Evolutionary conservation across 2,329 filamentous ascomycete species (phyloP).

Genomic region (Pseudocercospora pini-densiflorae): DNA sequence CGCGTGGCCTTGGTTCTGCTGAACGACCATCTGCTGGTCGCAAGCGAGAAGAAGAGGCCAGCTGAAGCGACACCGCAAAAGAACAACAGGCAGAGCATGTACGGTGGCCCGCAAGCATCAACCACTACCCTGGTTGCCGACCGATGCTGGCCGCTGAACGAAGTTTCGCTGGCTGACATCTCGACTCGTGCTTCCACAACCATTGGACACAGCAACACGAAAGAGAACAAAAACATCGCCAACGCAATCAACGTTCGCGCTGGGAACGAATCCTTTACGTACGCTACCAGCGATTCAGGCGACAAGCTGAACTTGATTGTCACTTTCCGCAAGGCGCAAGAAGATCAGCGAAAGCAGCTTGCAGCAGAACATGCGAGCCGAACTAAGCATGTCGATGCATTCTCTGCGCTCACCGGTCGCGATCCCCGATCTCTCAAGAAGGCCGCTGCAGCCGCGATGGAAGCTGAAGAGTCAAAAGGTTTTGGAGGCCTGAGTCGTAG

Average conservation of each 20-base stretch:
- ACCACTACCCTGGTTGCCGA: slow-evolving; percentile 81
- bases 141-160: slow-evolving; percentile 89
- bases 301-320: slow-evolving; percentile 83
- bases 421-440: slow-evolving; percentile 64
- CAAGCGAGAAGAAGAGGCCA: slow-evolving; percentile 86
- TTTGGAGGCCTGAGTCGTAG: slow-evolving; percentile 34
- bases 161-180: slow-evolving; percentile 92
- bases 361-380: slow-evolving; percentile 87
- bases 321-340: slow-evolving; percentile 89
- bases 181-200: slow-evolving; percentile 49
- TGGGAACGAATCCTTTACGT: slow-evolving; percentile 90
- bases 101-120: slow-evolving; percentile 48
- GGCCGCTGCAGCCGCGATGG: slow-evolving; percentile 44
- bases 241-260: slow-evolving; percentile 92
- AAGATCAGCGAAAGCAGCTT: slow-evolving; percentile 83
- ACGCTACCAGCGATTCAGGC: slow-evolving; percentile 73
- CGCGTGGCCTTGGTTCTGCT: slow-evolving; percentile 90
- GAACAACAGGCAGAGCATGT: slow-evolving; percentile 38
- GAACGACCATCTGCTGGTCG: slow-evolving; percentile 92
- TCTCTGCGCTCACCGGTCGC: slow-evolving; percentile 38
- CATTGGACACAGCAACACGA: slow-evolving; percentile 42
- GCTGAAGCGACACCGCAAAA: slow-evolving; percentile 29
- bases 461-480: slow-evolving; percentile 44
- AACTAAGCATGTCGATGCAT: slow-evolving; percentile 61
- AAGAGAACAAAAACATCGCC: slow-evolving; percentile 60